A percentile compares a stretch with the other conserved stretches of the same genome.
Conservation (phyloP, 1,139 yeast genomes). For the Petasospora fabianii region DNA sequence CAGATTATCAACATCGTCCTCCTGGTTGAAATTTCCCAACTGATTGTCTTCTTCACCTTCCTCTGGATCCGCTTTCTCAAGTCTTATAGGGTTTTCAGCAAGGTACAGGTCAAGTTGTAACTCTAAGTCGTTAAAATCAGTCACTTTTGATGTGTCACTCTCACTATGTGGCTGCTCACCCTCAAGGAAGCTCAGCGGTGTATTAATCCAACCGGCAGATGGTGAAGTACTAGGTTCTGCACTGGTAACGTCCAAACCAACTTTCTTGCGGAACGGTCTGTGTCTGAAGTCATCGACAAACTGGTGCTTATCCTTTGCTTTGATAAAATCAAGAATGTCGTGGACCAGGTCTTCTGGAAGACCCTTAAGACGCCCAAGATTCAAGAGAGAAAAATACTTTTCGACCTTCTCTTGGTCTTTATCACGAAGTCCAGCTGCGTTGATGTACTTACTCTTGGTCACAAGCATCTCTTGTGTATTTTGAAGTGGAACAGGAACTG, state of each 20-base stretch:
- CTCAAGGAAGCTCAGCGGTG: too few relatives aligned
- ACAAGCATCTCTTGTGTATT: neutral
- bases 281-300: conserved; percentile 16
- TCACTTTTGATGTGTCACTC: conserved; percentile 1
- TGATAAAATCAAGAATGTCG: conserved; percentile 16
- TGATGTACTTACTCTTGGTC: conserved; percentile 1
- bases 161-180: neutral
- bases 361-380: conserved; percentile 15
- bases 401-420: conserved; percentile 15
- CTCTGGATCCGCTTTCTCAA: conserved; percentile 1
- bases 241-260: conserved; percentile 18
- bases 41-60: neutral
- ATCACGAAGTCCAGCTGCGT: conserved; percentile 14
- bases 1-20: neutral
- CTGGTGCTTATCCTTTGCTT: conserved; percentile 18
- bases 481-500: neutral
- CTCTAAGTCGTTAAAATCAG: conserved; percentile 9
- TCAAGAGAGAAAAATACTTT: conserved; percentile 12
- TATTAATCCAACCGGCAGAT: too few relatives aligned
- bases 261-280: conserved; percentile 15
- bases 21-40: too few relatives aligned
- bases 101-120: conserved; percentile 6
- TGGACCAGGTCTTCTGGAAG: conserved; percentile 17
- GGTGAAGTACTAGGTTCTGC: neutral
- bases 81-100: conserved; percentile 4